A percentile compares a stretch with the other conserved stretches of the same genome.
phyloP scores from a whole-genome alignment of 192 early-diverging fungal genomes.

The Rhizophagus sp. region DNA sequence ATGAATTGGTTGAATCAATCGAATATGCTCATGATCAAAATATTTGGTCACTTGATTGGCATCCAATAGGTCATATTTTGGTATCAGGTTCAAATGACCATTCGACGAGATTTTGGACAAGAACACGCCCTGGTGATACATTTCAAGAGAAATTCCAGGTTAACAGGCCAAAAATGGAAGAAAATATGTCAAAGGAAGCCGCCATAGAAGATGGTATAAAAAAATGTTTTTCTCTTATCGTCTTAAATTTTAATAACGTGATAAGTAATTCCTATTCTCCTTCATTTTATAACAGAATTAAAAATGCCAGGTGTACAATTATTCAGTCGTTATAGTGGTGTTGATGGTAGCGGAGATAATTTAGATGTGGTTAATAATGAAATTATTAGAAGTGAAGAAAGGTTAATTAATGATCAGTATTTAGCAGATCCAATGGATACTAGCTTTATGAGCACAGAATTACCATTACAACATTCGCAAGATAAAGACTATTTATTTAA shows the following conservation, averaged over 20 bases:
- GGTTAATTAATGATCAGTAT: no score
- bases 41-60: conserved; percentile 96
- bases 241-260: background rate
- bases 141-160: conserved; percentile 58
- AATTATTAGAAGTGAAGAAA: background rate
- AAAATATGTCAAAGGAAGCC: conserved; percentile 41
- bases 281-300: background rate
- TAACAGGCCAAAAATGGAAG: conserved; percentile 50
- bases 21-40: conserved; percentile 86
- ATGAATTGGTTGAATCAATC: conserved; percentile 39
- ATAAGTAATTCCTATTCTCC: background rate
- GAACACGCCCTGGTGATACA: conserved; percentile 83
- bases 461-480: background rate
- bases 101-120: conserved; percentile 93
- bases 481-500: background rate
- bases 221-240: background rate
- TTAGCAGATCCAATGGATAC: no score
- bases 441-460: background rate
- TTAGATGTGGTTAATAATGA: background rate
- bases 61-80: conserved; percentile 94
- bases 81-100: conserved; percentile 95
- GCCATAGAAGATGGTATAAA: conserved; percentile 20
- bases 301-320: background rate
- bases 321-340: background rate
- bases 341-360: background rate